Evolutionary conservation across 179 eudicot genomes (phyloP), one percentile per base, ranked within the genome.

Genomic region (Silene vulgaris): DNA sequence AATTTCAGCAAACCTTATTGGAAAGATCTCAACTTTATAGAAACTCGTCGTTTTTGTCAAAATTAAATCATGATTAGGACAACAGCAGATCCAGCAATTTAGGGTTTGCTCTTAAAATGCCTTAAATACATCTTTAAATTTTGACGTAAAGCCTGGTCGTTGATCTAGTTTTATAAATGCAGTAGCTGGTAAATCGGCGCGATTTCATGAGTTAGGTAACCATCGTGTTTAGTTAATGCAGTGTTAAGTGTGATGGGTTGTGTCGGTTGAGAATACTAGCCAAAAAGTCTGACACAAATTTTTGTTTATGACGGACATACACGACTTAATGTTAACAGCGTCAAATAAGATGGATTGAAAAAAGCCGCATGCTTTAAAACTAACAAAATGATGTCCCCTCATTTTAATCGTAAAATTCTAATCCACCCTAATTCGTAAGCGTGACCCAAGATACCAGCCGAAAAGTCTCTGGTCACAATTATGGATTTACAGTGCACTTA

Each of bases 1-100:
- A 70, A 81, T 52, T 48, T 65, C 76, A 78, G 26, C 74, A 66
- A 65, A 71, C 75, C 76, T 74, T 75, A 77, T 74, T 74, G 76
- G 74, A 64, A 56, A 78, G 21, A 74, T 29, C 50, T 78, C 59
- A 63, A 71, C 79, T 56, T n/a, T 29, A 29, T 29, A 48, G 54
- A 12, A 48, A 48, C 54, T 48, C 0, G 54, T 48, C 14, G 2
- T 48, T 48, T 48, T 48, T 13, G 54, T 48, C 54, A 48, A 48
- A 8, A 48, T 8, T 48, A 48, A 48, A 48, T 48, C 54, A 48
- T 8, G 13, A 48, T 48, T 48, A 48, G 54, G 13, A 48, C 40
- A 35, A 35, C 40, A 35, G 40, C 40, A 35, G 54, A 48, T 48
- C 54, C 54, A 48, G 5, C 14, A 48, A 48, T 8, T 48, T 35